A percentile compares a stretch with the other conserved stretches of the same genome.
These are phyloP conservation scores for Diaporthe ampelina DNA, from an alignment of 2,329 filamentous ascomycete species.

Conservation along the genomic window DNA sequence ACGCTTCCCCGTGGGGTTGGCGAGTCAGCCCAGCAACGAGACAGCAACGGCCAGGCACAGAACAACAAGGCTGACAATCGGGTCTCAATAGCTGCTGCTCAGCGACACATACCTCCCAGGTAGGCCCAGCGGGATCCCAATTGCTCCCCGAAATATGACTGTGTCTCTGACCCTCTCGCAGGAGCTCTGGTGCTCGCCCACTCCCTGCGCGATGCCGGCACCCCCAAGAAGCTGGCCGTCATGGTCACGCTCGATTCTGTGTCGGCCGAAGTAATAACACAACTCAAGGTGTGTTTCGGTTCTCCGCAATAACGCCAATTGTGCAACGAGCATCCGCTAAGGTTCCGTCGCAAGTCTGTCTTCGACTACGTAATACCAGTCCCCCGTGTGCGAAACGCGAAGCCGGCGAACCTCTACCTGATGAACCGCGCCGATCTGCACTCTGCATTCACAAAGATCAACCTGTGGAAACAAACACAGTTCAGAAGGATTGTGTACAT, in stretches of 20 bases:
- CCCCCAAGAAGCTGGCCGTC: slow-evolving; percentile 86
- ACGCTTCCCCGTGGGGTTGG: slow-evolving; percentile 15
- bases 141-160: slow-evolving; percentile 43
- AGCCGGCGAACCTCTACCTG: slow-evolving; percentile 85
- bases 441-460: slow-evolving; percentile 96
- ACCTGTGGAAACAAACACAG: slow-evolving; percentile 90
- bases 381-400: slow-evolving; percentile 80
- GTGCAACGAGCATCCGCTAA: slow-evolving; percentile 43
- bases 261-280: slow-evolving; percentile 79
- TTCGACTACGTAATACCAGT: slow-evolving; percentile 94
- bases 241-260: slow-evolving; percentile 87
- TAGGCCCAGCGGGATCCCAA: slow-evolving; percentile 57
- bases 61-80: slow-evolving; percentile 42
- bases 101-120: slow-evolving; percentile 95
- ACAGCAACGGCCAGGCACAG: slow-evolving; percentile 28
- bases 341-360: slow-evolving; percentile 68
- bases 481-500: slow-evolving; percentile 95
- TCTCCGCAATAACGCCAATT: background rate
- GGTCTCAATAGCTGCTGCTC: slow-evolving; percentile 79
- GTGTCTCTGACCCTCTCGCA: slow-evolving; percentile 53
- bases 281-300: slow-evolving; percentile 76
- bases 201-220: slow-evolving; percentile 91
- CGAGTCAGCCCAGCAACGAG: slow-evolving; percentile 29
- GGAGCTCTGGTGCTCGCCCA: slow-evolving; percentile 95
- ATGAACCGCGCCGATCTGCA: slow-evolving; percentile 94